These are phyloP conservation scores for Auricularia sp. DNA, from an alignment of 768 basidiomycete species.

Conservation along the genomic window DNA sequence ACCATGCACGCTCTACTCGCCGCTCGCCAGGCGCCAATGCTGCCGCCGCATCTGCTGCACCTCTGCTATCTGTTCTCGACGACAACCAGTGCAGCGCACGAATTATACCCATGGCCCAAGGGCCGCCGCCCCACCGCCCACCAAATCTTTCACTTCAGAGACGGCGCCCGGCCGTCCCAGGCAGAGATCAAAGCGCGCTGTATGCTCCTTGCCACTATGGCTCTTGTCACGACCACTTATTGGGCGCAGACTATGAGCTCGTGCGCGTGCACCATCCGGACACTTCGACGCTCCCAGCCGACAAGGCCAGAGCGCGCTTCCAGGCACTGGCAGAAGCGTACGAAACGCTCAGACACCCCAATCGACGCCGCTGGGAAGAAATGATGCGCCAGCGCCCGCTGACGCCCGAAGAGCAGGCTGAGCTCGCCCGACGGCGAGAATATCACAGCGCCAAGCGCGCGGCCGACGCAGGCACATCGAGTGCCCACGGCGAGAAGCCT, in stretches of 20 bases:
- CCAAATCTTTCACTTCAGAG: neutral
- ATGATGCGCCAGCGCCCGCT: neutral
- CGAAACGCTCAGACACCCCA: constrained; percentile 31
- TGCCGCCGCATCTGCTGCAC: too few relatives aligned
- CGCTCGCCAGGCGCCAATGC: too few relatives aligned
- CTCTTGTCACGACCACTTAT: neutral
- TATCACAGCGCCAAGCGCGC: neutral
- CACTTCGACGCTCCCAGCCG: constrained; percentile 34
- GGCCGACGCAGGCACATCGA: neutral
- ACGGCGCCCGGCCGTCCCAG: neutral
- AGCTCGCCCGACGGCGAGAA: neutral
- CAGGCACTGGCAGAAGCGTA: constrained; percentile 59
- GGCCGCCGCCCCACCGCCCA: neutral
- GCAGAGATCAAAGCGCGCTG: neutral
- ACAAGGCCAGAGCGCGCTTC: constrained; percentile 48
- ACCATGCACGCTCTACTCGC: too few relatives aligned
- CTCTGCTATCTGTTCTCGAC: too few relatives aligned
- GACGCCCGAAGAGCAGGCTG: neutral
- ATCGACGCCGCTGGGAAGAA: neutral
- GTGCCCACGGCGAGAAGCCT: neutral
- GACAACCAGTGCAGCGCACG: too few relatives aligned
- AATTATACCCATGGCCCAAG: neutral
- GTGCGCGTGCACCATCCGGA: constrained; percentile 68
- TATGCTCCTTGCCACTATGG: neutral
- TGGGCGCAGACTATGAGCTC: constrained; percentile 54